Percentiles rank a stretch among this genome's conserved stretches.
These are phyloP conservation scores for Mycena leptocephala DNA, from an alignment of 768 basidiomycete species.

Conservation along the genomic window DNA sequence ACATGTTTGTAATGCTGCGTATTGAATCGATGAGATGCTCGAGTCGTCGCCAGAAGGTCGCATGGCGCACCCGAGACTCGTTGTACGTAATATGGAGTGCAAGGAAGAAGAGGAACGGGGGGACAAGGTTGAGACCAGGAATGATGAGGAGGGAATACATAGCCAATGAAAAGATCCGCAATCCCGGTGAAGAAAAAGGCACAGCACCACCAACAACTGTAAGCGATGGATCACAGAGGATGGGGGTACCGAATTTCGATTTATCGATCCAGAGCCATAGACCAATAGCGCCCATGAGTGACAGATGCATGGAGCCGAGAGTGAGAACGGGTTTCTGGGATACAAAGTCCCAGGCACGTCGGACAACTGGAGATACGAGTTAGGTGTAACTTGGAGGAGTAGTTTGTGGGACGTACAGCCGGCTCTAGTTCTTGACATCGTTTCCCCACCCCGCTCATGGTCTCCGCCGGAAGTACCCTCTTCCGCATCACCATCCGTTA, in stretches of 20 bases:
- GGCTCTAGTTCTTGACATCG: no score
- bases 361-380: background rate
- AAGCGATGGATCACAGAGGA: background rate
- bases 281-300: no score
- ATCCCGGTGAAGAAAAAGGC: no score
- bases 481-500: background rate
- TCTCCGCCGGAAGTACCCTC: background rate
- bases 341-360: constrained; percentile 1
- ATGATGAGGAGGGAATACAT: no score
- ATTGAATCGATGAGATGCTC: background rate
- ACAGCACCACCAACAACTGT: no score
- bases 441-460: background rate
- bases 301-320: no score
- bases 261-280: background rate
- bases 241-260: background rate
- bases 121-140: background rate
- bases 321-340: constrained; percentile 1
- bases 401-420: no score
- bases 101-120: background rate
- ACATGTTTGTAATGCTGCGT: background rate
- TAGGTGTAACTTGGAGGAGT: background rate
- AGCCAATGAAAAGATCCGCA: no score
- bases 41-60: background rate
- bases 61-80: background rate
- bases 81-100: background rate